A percentile compares a stretch with the other conserved stretches of the same genome.
Conservation (phyloP, 2,329 filamentous ascomycete species). For the Apiospora arundinis region DNA sequence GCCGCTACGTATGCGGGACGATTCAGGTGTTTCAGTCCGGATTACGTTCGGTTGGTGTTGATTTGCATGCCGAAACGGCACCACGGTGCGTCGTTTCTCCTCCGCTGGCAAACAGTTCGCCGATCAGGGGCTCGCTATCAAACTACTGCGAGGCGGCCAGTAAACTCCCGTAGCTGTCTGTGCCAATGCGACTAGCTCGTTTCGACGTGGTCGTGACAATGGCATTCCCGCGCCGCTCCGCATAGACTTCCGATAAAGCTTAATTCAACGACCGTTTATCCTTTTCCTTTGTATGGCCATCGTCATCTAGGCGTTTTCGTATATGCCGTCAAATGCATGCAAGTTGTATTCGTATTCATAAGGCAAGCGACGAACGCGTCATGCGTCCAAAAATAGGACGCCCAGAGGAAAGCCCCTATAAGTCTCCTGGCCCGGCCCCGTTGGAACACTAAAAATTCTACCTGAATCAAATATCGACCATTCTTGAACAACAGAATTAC, state of each 20-base stretch:
- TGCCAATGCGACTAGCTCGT: neutral
- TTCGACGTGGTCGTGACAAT: no score
- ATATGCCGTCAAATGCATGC: neutral
- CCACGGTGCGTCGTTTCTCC: no score
- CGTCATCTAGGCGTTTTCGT: neutral
- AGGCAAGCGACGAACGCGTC: neutral
- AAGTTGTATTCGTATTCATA: neutral
- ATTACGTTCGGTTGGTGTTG: neutral
- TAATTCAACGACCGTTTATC: neutral
- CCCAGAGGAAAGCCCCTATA: neutral
- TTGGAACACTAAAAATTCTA: accelerated
- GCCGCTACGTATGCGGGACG: neutral
- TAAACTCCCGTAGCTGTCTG: neutral
- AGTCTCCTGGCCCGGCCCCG: neutral
- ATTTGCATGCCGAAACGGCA: neutral
- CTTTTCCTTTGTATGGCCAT: neutral
- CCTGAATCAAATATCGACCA: neutral
- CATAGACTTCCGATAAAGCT: neutral
- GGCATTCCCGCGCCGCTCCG: neutral
- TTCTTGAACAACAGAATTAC: neutral
- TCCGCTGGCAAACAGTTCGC: no score
- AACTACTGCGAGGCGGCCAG: neutral
- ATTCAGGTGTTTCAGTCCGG: neutral
- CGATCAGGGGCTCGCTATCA: neutral
- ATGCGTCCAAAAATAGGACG: neutral